phyloP scores from a whole-genome alignment of 805 yeast species.

The Geotrichum ghanense region DNA sequence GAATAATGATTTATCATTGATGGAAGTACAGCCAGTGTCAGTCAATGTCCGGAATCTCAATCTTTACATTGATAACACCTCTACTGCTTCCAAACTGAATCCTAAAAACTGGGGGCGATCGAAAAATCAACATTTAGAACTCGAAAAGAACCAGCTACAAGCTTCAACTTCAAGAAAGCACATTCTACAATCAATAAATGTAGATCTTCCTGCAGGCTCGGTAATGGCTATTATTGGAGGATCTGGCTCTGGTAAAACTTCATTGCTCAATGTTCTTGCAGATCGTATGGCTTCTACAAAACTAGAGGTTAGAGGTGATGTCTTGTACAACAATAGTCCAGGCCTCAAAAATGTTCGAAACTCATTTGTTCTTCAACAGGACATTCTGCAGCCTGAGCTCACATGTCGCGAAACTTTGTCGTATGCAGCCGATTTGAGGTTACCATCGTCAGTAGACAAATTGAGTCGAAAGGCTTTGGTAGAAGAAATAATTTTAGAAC shows the following conservation, averaged over 20 bases:
- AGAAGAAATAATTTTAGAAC: slow-evolving; percentile 45
- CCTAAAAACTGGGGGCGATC: too few species aligned
- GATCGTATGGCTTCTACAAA: slow-evolving; percentile 17
- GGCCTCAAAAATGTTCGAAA: slow-evolving; percentile 25
- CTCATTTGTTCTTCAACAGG: slow-evolving; percentile 71
- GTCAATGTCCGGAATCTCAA: not conserved
- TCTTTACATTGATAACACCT: not conserved
- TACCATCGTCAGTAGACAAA: slow-evolving; percentile 36
- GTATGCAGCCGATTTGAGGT: slow-evolving; percentile 60
- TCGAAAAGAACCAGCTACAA: not conserved
- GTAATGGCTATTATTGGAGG: slow-evolving; percentile 80
- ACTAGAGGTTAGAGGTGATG: slow-evolving; percentile 18
- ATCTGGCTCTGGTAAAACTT: slow-evolving; percentile 80
- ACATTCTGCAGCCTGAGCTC: slow-evolving; percentile 56
- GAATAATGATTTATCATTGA: not conserved
- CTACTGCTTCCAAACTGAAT: not conserved
- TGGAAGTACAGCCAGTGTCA: not conserved
- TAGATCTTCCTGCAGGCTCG: slow-evolving; percentile 48
- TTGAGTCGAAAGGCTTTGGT: slow-evolving; percentile 40
- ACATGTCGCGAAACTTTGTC: slow-evolving; percentile 61
- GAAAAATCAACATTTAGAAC: not conserved
- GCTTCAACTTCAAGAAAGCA: too few species aligned
- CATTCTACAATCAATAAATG: slow-evolving; percentile 40
- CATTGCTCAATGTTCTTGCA: slow-evolving; percentile 46
- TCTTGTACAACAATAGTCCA: slow-evolving; percentile 19